Evolutionary conservation across 345 rosid species (phyloP).

Genomic region (Hirschfeldia incana): DNA sequence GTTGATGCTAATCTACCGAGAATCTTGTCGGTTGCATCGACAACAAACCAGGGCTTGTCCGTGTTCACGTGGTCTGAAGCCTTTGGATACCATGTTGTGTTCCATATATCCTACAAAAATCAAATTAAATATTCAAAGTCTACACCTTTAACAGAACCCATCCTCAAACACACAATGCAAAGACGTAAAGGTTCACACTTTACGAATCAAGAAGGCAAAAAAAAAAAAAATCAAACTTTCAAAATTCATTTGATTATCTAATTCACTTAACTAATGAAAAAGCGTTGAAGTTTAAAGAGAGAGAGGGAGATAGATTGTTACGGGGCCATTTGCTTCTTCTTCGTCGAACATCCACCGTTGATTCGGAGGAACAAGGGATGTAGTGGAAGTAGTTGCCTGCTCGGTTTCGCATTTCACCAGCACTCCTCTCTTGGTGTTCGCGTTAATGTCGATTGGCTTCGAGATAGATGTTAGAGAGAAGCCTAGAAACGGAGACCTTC

Average conservation of each 20-base stretch:
- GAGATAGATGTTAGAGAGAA: conserved; percentile 40
- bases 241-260: background rate
- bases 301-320: conserved; percentile 27
- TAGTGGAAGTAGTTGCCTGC: conserved; percentile 27
- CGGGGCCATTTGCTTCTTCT: conserved; percentile 67
- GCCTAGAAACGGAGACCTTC: conserved; percentile 46
- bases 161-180: background rate
- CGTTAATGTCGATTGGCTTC: conserved; percentile 37
- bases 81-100: conserved; percentile 96
- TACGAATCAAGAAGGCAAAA: background rate
- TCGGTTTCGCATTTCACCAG: conserved; percentile 52
- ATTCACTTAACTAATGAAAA: background rate
- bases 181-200: background rate
- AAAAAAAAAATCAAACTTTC: background rate
- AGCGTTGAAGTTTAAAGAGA: too few relatives aligned
- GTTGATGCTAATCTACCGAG: conserved; percentile 91
- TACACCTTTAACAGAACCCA: background rate
- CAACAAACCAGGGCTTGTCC: conserved; percentile 81
- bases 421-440: conserved; percentile 38
- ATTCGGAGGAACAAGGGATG: conserved; percentile 55
- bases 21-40: conserved; percentile 89
- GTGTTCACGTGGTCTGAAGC: conserved; percentile 82
- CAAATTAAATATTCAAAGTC: background rate
- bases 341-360: conserved; percentile 79
- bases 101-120: conserved; percentile 83